Evolutionary conservation across 2,329 filamentous ascomycete species (phyloP).

Genomic region (Mycosphaerella arachidis): DNA sequence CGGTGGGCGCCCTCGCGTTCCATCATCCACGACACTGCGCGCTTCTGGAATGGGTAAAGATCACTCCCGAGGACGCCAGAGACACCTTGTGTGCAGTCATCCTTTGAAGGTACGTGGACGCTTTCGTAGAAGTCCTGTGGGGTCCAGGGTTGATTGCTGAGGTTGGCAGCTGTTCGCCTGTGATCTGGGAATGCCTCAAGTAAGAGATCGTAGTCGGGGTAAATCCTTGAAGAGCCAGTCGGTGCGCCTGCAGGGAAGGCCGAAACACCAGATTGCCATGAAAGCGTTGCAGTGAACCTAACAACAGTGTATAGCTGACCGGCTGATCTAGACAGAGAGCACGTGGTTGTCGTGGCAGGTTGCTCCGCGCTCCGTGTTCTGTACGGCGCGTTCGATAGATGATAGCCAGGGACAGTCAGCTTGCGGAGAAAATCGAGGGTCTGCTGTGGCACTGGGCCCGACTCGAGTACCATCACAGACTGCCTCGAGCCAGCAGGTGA

Average conservation of each 20-base stretch:
- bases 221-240: constrained; percentile 20
- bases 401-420: constrained; percentile 15
- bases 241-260: constrained; percentile 28
- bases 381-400: constrained; percentile 6
- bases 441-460: constrained; percentile 11
- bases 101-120: constrained; percentile 56
- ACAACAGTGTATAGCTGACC: constrained; percentile 25
- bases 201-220: constrained; percentile 27
- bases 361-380: constrained; percentile 8
- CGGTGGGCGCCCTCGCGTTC: constrained; percentile 55
- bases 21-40: constrained; percentile 67
- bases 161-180: constrained; percentile 17
- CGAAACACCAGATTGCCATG: constrained; percentile 30
- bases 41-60: constrained; percentile 68
- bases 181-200: constrained; percentile 23
- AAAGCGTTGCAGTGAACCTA: constrained; percentile 25
- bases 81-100: constrained; percentile 20
- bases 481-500: constrained; percentile 11
- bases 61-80: constrained; percentile 28
- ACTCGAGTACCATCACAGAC: constrained; percentile 25
- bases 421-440: constrained; percentile 15
- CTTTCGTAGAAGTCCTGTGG: constrained; percentile 64
- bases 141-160: constrained; percentile 36
- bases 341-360: constrained; percentile 19
- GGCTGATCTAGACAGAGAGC: constrained; percentile 22